Conservation (phyloP, 2,329 filamentous ascomycete genomes). For the Simplicillium aogashimaense region DNA sequence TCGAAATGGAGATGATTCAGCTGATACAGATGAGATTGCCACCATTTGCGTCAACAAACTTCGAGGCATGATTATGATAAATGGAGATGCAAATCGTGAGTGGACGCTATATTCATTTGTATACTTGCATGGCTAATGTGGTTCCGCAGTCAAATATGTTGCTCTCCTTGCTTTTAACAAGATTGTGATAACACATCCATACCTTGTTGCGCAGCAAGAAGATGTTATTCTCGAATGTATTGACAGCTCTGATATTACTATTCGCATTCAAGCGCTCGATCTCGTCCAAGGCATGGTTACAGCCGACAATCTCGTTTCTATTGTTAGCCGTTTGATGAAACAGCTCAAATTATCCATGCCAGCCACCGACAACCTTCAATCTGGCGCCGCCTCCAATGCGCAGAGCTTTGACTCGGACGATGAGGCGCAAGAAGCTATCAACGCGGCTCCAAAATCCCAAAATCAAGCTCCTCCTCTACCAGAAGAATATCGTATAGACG, state of each 20-base stretch:
- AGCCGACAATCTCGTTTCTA: slow-evolving; percentile 69
- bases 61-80: slow-evolving; percentile 84
- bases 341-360: slow-evolving; percentile 64
- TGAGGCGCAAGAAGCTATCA: slow-evolving; percentile 34
- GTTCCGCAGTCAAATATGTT: slow-evolving; percentile 77
- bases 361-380: slow-evolving; percentile 32
- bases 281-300: slow-evolving; percentile 91
- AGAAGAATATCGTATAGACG: slow-evolving; percentile 75
- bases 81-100: slow-evolving; percentile 87
- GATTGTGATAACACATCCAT: slow-evolving; percentile 80
- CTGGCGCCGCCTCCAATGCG: slow-evolving; percentile 34
- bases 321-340: slow-evolving; percentile 78
- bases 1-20: slow-evolving; percentile 66
- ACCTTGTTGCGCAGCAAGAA: slow-evolving; percentile 82
- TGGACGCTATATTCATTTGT: not conserved
- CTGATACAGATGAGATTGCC: slow-evolving; percentile 85
- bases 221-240: slow-evolving; percentile 96
- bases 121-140: slow-evolving; percentile 7
- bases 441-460: slow-evolving; percentile 19
- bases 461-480: slow-evolving; percentile 54
- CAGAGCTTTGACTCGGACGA: slow-evolving; percentile 37
- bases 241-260: slow-evolving; percentile 91
- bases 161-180: slow-evolving; percentile 91
- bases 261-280: slow-evolving; percentile 84
- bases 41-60: slow-evolving; percentile 87